These are phyloP conservation scores for Zygoascus bituminiphila DNA, from an alignment of 805 yeast species.

Conservation along the genomic window DNA sequence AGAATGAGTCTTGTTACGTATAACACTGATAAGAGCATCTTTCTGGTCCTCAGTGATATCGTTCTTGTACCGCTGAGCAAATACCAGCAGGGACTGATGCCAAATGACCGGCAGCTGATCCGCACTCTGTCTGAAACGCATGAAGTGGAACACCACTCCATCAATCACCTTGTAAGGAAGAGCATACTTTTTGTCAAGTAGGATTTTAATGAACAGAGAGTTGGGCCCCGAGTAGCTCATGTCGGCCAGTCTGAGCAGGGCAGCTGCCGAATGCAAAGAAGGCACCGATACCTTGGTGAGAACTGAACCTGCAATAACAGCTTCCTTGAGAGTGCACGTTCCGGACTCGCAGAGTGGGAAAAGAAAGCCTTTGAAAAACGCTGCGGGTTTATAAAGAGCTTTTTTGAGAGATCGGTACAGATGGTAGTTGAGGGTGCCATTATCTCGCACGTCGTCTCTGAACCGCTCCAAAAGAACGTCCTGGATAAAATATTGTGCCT, in stretches of 20 bases:
- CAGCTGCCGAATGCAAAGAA: slow-evolving; percentile 92
- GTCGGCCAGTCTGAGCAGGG: slow-evolving; percentile 74
- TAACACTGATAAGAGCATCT: slow-evolving; percentile 84
- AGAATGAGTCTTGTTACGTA: slow-evolving; percentile 81
- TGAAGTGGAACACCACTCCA: slow-evolving; percentile 86
- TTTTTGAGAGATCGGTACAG: slow-evolving; percentile 86
- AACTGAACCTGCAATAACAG: slow-evolving; percentile 89
- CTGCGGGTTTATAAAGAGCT: slow-evolving; percentile 92
- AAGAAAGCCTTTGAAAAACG: slow-evolving; percentile 92
- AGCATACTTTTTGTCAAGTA: slow-evolving; percentile 92
- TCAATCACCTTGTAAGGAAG: slow-evolving; percentile 95
- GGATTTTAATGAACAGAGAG: slow-evolving; percentile 79
- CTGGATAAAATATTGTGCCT: slow-evolving; percentile 78
- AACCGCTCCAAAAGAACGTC: slow-evolving; percentile 33
- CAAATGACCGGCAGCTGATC: slow-evolving; percentile 79
- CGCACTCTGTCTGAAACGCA: slow-evolving; percentile 58
- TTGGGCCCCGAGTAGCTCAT: slow-evolving; percentile 71
- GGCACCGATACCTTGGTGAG: slow-evolving; percentile 86
- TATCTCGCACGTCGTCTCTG: slow-evolving; percentile 32
- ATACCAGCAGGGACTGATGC: slow-evolving; percentile 93
- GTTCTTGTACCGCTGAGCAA: slow-evolving; percentile 93
- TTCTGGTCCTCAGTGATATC: slow-evolving; percentile 99
- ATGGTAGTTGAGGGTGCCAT: slow-evolving; percentile 73
- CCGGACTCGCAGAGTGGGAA: slow-evolving; percentile 86
- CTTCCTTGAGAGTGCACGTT: slow-evolving; percentile 79